Base-by-base conservation (phyloP, 2,329 filamentous ascomycete genomes). In the Elsinoe fawcettii region DNA sequence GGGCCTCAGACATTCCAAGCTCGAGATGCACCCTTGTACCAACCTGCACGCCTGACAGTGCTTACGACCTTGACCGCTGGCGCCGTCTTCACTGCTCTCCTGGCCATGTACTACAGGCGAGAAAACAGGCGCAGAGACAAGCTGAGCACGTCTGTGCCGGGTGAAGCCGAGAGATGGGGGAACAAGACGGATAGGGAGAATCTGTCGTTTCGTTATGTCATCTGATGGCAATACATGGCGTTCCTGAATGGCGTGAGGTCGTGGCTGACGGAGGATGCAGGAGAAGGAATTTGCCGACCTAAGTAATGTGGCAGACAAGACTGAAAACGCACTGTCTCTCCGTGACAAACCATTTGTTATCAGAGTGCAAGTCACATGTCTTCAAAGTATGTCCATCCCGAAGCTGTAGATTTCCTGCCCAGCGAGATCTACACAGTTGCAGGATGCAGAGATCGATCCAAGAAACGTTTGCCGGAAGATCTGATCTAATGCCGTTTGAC, bases 1-100 rank as follows among this genome's bases (percentile, higher is more conserved):
- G 69, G 68, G 0, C 69, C 70, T 1, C 63, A 68, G 49, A 71
- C 69, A 0, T 71, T 71, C 59, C 65, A 65, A 34, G 64, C 66
- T 27, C 60, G 60, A 5, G 69, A 72, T 51, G 66, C 66, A 44
- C 69, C 69, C 1, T 49, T 62, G 11, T 72, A 71, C 56, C 62
- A 70, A 5, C 69, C 70, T 8, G 72, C 71, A 30, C 54, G 54
- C 12, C 41, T 56, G n/a, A 56, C 54, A 14, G 54, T 49, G 9
- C 54, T 56, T 3, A 47, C 41, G 14, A 56, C 54, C 5, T 25
- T 56, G 9, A 49, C 41, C 18, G 39, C n/a, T 8, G 54, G 39
- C 18, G 54, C 54, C 11, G 18, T 49, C 3, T 37, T 56, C 14
- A 56, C 54, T 16, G 54, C 32, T 23, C 23, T 43, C 27, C 43